Conservation (phyloP, 2,329 filamentous ascomycete genomes). For the Plectosphaerella sp. region DNA sequence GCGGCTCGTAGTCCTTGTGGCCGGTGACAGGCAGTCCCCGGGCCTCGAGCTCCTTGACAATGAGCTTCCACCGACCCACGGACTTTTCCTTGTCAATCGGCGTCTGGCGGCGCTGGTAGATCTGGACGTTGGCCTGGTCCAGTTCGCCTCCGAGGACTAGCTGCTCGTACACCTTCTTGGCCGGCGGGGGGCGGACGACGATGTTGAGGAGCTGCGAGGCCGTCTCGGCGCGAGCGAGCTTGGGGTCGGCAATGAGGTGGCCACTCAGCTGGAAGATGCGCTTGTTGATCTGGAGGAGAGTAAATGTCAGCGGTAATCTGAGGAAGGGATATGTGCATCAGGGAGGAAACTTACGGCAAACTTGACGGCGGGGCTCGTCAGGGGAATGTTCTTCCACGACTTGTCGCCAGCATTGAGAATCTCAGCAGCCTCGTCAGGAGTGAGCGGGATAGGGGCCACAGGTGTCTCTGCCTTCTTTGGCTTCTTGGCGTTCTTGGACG, state of each 20-base stretch:
- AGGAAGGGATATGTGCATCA: not conserved
- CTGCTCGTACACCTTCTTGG: constrained; percentile 59
- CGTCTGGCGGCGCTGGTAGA: constrained; percentile 62
- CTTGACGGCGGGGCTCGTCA: constrained; percentile 58
- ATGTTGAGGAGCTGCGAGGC: constrained; percentile 50
- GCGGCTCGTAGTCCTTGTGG: constrained; percentile 30
- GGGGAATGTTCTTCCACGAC: constrained; percentile 53
- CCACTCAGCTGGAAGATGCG: constrained; percentile 79
- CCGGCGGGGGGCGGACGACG: constrained; percentile 48
- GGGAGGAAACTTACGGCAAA: constrained; percentile 62
- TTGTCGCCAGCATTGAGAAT: constrained; percentile 42
- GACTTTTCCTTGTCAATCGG: constrained; percentile 67
- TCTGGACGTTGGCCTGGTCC: constrained; percentile 63
- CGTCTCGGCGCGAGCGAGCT: constrained; percentile 52
- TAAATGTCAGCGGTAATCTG: not conserved
- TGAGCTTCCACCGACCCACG: constrained; percentile 74
- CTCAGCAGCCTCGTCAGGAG: constrained; percentile 34
- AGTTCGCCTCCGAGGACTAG: constrained; percentile 46
- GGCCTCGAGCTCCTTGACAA: constrained; percentile 63
- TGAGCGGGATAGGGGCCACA: constrained; percentile 8
- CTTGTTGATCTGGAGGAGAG: constrained; percentile 64
- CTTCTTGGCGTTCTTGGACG: no score
- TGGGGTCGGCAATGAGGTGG: constrained; percentile 66
- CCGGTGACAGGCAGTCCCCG: constrained; percentile 57
- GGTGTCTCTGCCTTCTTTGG: constrained; percentile 1